Evolutionary conservation across 139 green algal genomes (phyloP).

Genomic region (Chlamydomonas urium): DNA sequence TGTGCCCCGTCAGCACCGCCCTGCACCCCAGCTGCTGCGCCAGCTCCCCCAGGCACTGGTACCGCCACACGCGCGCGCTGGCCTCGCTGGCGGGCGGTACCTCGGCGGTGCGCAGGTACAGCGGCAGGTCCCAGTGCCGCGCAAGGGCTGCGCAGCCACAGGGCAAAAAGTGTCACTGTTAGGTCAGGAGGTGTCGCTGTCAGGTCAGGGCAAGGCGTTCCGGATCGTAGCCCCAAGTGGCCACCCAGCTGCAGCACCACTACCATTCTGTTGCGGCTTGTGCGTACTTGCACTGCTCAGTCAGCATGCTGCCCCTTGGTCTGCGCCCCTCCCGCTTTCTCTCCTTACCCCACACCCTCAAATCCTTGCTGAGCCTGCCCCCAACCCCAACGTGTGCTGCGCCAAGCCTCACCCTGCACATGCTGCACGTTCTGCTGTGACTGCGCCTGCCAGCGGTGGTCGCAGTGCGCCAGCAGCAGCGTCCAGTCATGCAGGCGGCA

Average conservation of each 20-base stretch:
- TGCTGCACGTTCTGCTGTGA: conserved; percentile 32
- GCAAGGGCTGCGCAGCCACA: conserved; percentile 5
- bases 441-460: conserved; percentile 36
- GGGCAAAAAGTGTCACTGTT: too few species aligned
- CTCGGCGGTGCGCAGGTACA: background rate
- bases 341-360: too few species aligned
- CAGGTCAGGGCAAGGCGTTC: too few species aligned
- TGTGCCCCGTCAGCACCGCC: conserved; percentile 35
- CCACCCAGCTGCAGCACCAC: too few species aligned
- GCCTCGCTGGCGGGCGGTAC: conserved; percentile 4
- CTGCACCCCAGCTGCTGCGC: background rate
- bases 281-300: too few species aligned
- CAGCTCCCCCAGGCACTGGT: conserved; percentile 14
- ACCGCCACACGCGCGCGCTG: conserved; percentile 1
- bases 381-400: too few species aligned
- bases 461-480: conserved; percentile 34
- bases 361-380: too few species aligned
- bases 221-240: too few species aligned
- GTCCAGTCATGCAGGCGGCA: conserved; percentile 17
- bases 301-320: too few species aligned
- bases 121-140: background rate
- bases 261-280: too few species aligned
- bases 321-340: too few species aligned
- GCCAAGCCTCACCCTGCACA: conserved; percentile 19
- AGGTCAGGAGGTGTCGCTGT: too few species aligned